Conservation (phyloP, 129 eudicot genomes). For the Artemisia tridentata region DNA sequence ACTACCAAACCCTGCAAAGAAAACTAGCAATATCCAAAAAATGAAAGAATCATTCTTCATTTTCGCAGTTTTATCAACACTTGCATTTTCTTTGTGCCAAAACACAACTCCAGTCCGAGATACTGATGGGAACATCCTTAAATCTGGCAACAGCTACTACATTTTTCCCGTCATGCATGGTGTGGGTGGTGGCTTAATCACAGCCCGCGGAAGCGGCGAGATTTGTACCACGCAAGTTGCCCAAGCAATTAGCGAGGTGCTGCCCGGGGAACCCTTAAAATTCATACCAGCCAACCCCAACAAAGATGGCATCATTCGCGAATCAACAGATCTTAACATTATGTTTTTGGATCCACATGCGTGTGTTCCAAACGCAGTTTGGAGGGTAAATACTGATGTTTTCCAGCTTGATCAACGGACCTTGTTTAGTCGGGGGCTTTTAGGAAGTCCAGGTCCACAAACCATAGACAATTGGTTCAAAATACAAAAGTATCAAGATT, state of each 20-base stretch:
- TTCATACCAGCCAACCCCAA: conserved; percentile 37
- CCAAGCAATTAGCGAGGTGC: conserved; percentile 36
- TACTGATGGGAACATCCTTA: conserved; percentile 34
- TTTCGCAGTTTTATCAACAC: conserved; percentile 24
- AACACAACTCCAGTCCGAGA: conserved; percentile 42
- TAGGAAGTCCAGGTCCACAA: conserved; percentile 5
- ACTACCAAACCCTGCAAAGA: conserved; percentile 11
- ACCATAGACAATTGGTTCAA: conserved; percentile 21
- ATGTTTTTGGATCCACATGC: not conserved
- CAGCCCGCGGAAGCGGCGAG: not conserved
- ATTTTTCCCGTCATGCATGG: conserved; percentile 53
- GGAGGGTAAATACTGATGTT: conserved; percentile 32
- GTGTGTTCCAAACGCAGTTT: conserved; percentile 37
- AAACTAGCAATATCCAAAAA: not conserved
- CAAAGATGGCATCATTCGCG: conserved; percentile 27
- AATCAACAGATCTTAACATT: conserved; percentile 48
- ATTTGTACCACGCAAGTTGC: conserved; percentile 40
- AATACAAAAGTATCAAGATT: conserved; percentile 3
- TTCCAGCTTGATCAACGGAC: not conserved
- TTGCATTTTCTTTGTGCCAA: conserved; percentile 24
- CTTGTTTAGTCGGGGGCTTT: conserved; percentile 32
- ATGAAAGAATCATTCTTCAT: conserved; percentile 21
- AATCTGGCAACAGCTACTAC: conserved; percentile 38
- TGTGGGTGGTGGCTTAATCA: conserved; percentile 54
- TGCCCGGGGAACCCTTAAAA: conserved; percentile 26